These are phyloP conservation scores for bread wheat (Triticum aestivum) DNA, from an alignment of 176 grass and related monocot species.

Conservation along the genomic window DNA sequence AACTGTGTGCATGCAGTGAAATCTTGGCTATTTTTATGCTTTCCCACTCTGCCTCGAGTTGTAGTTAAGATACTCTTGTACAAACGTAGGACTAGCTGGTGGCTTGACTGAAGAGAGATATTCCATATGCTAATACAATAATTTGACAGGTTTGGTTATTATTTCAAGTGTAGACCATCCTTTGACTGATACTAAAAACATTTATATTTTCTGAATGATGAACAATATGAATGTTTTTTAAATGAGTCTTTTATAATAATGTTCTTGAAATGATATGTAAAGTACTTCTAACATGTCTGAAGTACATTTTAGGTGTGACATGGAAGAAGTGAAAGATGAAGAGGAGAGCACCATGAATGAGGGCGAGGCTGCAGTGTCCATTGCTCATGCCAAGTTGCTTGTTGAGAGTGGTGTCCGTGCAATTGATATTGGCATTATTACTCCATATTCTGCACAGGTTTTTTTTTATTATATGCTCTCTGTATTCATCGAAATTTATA, in stretches of 20 bases:
- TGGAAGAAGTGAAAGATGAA: constrained; percentile 99
- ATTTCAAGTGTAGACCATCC: not conserved
- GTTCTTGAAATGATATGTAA: not conserved
- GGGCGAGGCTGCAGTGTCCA: constrained; percentile 82
- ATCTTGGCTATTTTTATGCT: not conserved
- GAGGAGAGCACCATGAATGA: constrained; percentile 95
- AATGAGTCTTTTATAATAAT: not conserved
- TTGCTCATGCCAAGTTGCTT: constrained; percentile 86
- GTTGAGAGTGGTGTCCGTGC: constrained; percentile 79
- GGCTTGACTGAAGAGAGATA: not conserved
- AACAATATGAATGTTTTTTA: constrained; percentile 12
- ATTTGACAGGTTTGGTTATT: not conserved
- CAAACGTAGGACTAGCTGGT: not conserved
- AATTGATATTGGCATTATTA: constrained; percentile 96
- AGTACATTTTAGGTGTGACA: constrained; percentile 69
- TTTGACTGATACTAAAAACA: not conserved
- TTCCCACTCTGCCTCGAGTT: not conserved
- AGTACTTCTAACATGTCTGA: constrained; percentile 13
- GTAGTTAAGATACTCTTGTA: constrained; percentile 10
- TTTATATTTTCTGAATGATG: not conserved
- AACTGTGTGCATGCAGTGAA: not conserved
- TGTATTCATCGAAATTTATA: constrained; percentile 24
- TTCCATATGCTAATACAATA: constrained; percentile 9
- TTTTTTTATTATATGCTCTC: constrained; percentile 24
- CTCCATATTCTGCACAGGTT: constrained; percentile 95